Evolutionary conservation across 805 yeast genomes (phyloP).

Genomic region (Yamadazyma insecticola): DNA sequence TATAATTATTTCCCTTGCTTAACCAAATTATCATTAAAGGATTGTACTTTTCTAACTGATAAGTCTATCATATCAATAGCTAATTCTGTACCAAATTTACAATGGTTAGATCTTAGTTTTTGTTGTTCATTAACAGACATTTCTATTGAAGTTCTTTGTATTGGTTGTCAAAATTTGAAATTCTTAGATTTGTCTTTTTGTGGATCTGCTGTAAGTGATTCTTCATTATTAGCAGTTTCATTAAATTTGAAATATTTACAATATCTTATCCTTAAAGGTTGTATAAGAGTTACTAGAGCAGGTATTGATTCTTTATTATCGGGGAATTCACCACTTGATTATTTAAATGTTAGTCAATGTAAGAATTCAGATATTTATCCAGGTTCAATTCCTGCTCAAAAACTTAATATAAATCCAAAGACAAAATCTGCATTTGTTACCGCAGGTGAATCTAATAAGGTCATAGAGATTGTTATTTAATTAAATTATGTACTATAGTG

Average conservation of each 20-base stretch:
- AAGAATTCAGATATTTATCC: conserved; percentile 62
- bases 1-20: conserved; percentile 51
- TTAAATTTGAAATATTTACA: conserved; percentile 47
- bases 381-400: conserved; percentile 55
- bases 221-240: conserved; percentile 58
- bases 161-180: conserved; percentile 57
- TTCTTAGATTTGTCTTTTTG: conserved; percentile 63
- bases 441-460: conserved; percentile 47
- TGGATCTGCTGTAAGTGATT: conserved; percentile 76
- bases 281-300: conserved; percentile 71
- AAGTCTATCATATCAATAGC: conserved; percentile 59
- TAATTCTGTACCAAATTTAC: conserved; percentile 54
- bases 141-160: conserved; percentile 59
- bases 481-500: conserved; percentile 4
- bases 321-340: conserved; percentile 48
- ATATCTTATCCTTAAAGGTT: conserved; percentile 55
- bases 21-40: conserved; percentile 52
- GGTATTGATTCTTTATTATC: conserved; percentile 67
- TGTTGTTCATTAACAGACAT: conserved; percentile 73
- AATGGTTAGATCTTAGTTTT: conserved; percentile 58
- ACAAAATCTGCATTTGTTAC: conserved; percentile 57
- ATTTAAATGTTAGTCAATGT: conserved; percentile 66
- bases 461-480: conserved; percentile 55
- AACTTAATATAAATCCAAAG: conserved; percentile 45
- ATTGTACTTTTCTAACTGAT: conserved; percentile 72